Evolutionary conservation across 768 basidiomycete species (phyloP).

Genomic region (Grammothele lineata): DNA sequence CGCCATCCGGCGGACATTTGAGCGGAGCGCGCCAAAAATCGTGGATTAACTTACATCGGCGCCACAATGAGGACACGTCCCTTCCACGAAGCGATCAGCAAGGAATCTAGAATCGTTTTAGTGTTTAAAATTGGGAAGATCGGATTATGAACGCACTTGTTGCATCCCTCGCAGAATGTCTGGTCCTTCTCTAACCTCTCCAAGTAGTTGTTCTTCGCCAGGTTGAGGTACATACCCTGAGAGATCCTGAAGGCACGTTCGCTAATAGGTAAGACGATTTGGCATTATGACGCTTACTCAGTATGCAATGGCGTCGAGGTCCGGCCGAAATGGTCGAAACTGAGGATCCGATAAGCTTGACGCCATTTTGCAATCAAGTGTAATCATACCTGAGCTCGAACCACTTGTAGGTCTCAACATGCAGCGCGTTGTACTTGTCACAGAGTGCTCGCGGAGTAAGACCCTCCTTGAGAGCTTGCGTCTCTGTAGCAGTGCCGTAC

Average conservation of each 20-base stretch:
- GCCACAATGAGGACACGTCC: conserved; percentile 92
- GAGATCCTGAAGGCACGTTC: conserved; percentile 57
- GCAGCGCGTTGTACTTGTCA: conserved; percentile 86
- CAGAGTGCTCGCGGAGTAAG: conserved; percentile 77
- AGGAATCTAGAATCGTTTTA: conserved; percentile 59
- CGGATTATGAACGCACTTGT: conserved; percentile 48
- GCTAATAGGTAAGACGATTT: too few species aligned
- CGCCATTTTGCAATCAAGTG: neutral
- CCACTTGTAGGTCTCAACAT: conserved; percentile 94
- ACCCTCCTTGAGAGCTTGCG: conserved; percentile 88
- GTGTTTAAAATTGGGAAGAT: too few species aligned
- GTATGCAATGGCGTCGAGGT: conserved; percentile 90
- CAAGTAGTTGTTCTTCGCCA: conserved; percentile 73
- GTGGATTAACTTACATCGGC: conserved; percentile 54
- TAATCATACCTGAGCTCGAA: conserved; percentile 82
- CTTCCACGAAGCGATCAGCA: conserved; percentile 96
- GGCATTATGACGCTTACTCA: conserved; percentile 44
- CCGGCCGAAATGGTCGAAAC: conserved; percentile 94
- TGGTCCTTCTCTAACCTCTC: conserved; percentile 86
- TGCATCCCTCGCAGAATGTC: conserved; percentile 91
- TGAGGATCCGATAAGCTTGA: conserved; percentile 24
- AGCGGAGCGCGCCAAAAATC: neutral
- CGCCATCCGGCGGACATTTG: neutral
- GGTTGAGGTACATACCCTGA: conserved; percentile 84
- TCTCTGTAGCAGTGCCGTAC: conserved; percentile 99